Evolutionary conservation across 108 stramenopile genomes (phyloP), one percentile per base, ranked within the genome.

Genomic region (Epipyxis sp.): DNA sequence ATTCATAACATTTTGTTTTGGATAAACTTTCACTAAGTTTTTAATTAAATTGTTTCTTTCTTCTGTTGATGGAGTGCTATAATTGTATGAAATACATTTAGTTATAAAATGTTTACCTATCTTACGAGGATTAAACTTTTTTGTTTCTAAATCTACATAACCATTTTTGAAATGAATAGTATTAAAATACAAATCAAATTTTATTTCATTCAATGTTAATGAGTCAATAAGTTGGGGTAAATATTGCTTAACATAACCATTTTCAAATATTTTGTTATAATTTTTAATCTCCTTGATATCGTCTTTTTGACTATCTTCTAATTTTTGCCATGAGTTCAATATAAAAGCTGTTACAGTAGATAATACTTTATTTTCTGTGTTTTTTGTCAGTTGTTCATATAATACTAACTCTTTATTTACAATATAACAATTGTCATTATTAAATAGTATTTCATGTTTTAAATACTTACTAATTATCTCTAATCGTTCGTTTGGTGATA

Each of bases 91-190:
- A 20, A 67, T 67, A 67, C 20, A 67, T 13, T 67, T 13, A 13
- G 65, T 67, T 6, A 67, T 67, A 43, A 42, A 67, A 20, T 67
- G 65, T 43, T 67, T 39, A 43, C 42, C 41, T 13, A 67, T 20
- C 20, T 67, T 67, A 42, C 65, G 37, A 13, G 37, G 65, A 13
- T 43, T 67, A 67, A 67, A 67, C 20, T 6, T 67, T 13, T 20
- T 20, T 39, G 6, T 39, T 67, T 6, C 41, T 42, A 67, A 20
- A 67, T 67, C 65, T 13, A 13, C 6, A 13, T 13, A 6, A 67
- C 65, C 65, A 67, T 67, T 67, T 20, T 67, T 6, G 20, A 67
- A 67, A 20, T 67, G 65, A 13, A 67, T 20, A 6, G 6, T 20
- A 67, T 67, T 20, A 42, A 43, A 43, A 67, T 39, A 42, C 13